Percentiles rank a stretch among this genome's conserved stretches.
These are phyloP conservation scores for Penicillium malachiteum DNA, from an alignment of 495 filamentous ascomycete species.

Conservation along the genomic window DNA sequence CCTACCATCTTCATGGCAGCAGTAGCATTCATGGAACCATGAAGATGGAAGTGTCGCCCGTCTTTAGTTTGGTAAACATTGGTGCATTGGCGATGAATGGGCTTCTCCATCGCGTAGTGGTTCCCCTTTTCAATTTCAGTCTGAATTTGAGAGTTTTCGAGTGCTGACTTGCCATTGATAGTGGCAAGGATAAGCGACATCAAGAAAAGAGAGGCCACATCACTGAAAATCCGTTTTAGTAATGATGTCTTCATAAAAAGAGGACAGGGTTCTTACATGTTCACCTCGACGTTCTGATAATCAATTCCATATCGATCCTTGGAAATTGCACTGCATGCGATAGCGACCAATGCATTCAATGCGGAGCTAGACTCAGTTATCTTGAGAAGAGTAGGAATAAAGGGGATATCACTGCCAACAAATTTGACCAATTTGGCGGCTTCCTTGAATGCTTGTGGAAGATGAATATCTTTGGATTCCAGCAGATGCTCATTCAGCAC, in stretches of 20 bases:
- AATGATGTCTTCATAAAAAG: not conserved
- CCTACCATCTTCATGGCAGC: conserved; percentile 41
- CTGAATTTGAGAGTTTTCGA: not conserved
- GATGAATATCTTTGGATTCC: not conserved
- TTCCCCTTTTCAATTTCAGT: not conserved
- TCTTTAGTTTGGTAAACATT: conserved; percentile 57
- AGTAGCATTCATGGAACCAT: conserved; percentile 51
- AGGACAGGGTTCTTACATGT: not conserved
- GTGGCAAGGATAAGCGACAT: conserved; percentile 28
- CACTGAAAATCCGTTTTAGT: conserved; percentile 1
- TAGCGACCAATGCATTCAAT: not conserved
- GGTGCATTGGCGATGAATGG: conserved; percentile 23
- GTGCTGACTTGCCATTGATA: conserved; percentile 8
- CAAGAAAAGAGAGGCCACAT: conserved; percentile 38
- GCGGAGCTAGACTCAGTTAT: not conserved
- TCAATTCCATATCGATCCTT: not conserved
- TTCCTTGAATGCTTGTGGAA: not conserved
- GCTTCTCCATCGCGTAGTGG: conserved; percentile 14
- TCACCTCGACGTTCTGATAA: not conserved
- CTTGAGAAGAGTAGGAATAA: not conserved
- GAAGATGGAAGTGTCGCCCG: conserved; percentile 50
- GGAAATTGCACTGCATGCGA: not conserved
- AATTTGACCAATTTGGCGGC: not conserved
- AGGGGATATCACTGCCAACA: not conserved
- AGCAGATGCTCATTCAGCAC: not conserved